These are phyloP conservation scores for Trametes versicolor DNA, from an alignment of 1,284 basidiomycete genomes.

Conservation along the genomic window DNA sequence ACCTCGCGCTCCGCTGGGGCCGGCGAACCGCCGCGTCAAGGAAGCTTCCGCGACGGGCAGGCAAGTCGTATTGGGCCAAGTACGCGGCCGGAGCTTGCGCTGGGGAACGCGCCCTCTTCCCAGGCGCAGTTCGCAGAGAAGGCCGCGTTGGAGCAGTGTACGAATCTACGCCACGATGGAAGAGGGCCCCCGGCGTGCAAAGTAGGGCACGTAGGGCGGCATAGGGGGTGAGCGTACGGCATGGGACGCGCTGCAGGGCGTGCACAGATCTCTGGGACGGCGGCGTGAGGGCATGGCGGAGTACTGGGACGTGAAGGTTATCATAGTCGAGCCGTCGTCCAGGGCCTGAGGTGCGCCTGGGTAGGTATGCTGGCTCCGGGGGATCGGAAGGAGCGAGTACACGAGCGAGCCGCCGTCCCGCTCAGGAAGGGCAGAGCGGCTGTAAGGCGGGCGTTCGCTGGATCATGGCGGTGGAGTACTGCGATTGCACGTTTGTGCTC, in stretches of 20 bases:
- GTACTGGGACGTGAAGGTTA: slow-evolving; percentile 24
- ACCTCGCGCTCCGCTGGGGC: slow-evolving; percentile 35
- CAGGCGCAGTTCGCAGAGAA: slow-evolving; percentile 21
- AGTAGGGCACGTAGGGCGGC: slow-evolving; percentile 10
- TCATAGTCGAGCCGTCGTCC: slow-evolving; percentile 17
- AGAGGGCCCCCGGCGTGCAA: slow-evolving; percentile 7
- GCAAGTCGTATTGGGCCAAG: slow-evolving; percentile 10
- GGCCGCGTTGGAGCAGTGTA: slow-evolving; percentile 24
- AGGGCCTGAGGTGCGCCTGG: slow-evolving; percentile 20
- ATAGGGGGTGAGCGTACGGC: neutral
- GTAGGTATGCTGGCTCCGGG: slow-evolving; percentile 21
- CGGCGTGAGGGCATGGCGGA: slow-evolving; percentile 15
- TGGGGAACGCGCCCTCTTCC: slow-evolving; percentile 20
- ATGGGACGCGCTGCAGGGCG: slow-evolving; percentile 6
- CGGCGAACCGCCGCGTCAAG: slow-evolving; percentile 29
- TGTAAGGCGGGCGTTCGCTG: slow-evolving; percentile 28
- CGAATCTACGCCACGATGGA: slow-evolving; percentile 20
- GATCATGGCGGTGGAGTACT: slow-evolving; percentile 1
- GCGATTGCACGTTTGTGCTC: slow-evolving; percentile 9
- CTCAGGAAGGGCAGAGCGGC: slow-evolving; percentile 22
- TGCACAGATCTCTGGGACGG: neutral
- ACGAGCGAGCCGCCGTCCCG: slow-evolving; percentile 22
- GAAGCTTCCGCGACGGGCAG: slow-evolving; percentile 23
- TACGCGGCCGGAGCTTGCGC: slow-evolving; percentile 31
- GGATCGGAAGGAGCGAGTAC: slow-evolving; percentile 19